Evolutionary conservation across 2,329 filamentous ascomycete genomes (phyloP).

Genomic region (Acephala macrosclerotiorum): DNA sequence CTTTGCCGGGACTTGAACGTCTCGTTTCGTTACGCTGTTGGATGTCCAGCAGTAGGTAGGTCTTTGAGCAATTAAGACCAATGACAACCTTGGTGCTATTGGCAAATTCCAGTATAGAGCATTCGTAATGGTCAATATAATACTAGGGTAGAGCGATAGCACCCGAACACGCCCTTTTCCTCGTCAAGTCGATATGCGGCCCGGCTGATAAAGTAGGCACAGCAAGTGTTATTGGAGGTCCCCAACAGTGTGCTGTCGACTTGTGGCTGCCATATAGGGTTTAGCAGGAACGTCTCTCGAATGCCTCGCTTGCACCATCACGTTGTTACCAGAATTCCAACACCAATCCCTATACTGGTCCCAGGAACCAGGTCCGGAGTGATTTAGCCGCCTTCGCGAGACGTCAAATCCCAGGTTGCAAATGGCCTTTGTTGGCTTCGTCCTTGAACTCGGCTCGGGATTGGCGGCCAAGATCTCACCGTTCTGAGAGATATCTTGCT

Average conservation of each 20-base stretch:
- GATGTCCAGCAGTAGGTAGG: background rate
- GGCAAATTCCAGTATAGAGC: background rate
- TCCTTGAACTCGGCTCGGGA: background rate
- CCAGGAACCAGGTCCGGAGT: slow-evolving; percentile 14
- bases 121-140: background rate
- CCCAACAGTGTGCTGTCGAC: background rate
- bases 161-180: background rate
- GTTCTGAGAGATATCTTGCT: background rate
- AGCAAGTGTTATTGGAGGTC: background rate
- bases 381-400: background rate
- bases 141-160: background rate
- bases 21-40: background rate
- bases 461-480: slow-evolving; percentile 2
- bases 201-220: background rate
- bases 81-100: background rate
- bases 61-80: background rate
- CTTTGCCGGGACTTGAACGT: background rate
- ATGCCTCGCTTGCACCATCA: background rate
- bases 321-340: background rate
- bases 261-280: background rate
- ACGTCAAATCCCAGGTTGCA: background rate
- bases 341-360: background rate
- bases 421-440: background rate
- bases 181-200: background rate
- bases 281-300: background rate